Evolutionary conservation across 73 alveolate genomes (phyloP).

Genomic region (Uronychia binucleata): DNA sequence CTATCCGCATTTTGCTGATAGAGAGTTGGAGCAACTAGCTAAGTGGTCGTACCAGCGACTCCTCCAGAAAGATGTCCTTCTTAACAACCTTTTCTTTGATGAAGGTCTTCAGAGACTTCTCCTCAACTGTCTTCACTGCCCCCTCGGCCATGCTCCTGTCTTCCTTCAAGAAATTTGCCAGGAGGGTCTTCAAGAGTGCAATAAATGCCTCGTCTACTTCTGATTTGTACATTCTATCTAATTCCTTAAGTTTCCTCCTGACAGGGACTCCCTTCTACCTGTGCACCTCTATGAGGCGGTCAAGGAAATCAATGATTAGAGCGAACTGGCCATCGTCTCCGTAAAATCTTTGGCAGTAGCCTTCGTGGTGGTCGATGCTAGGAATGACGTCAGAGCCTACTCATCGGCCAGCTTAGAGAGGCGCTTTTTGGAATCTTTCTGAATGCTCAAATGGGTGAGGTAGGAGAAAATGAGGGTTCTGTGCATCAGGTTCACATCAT

Average conservation of each 20-base stretch:
- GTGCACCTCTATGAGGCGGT: not conserved
- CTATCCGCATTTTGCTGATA: no score
- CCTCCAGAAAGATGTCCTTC: no score
- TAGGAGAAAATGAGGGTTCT: not conserved
- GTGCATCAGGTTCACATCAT: not conserved
- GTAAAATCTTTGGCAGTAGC: not conserved
- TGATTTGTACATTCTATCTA: not conserved
- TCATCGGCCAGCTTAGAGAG: not conserved
- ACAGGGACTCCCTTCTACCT: not conserved
- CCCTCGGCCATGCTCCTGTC: no score
- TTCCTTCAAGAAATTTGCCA: not conserved
- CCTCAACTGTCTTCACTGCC: no score
- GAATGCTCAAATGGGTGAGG: not conserved
- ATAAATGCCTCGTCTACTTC: not conserved
- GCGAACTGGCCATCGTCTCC: not conserved
- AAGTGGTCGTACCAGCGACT: no score
- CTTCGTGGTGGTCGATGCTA: not conserved
- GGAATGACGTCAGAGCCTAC: not conserved
- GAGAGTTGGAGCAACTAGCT: no score
- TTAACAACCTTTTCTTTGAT: no score
- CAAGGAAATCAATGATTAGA: not conserved
- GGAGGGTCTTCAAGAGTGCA: not conserved
- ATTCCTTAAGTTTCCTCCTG: not conserved
- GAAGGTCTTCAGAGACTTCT: no score
- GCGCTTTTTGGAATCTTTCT: not conserved